These are phyloP conservation scores for Nannochloris sp. DNA, from an alignment of 139 green algal species.

Conservation along the genomic window DNA sequence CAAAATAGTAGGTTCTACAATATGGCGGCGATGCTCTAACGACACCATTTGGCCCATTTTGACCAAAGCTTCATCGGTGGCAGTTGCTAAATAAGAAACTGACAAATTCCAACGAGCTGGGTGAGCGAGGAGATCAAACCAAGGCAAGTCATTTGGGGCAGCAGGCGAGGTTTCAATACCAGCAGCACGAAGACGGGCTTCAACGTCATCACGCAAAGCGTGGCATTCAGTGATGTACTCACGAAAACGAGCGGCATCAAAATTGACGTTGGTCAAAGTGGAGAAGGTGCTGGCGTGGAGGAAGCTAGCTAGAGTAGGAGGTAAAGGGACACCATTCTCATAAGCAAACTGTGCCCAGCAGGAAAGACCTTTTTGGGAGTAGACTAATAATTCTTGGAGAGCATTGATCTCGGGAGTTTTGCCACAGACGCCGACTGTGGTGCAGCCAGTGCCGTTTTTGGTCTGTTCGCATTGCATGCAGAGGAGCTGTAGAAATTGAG, in stretches of 20 bases:
- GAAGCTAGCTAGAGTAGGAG: constrained; percentile 36
- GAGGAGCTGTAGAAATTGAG: no score
- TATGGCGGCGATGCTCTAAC: constrained; percentile 20
- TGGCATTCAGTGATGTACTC: constrained; percentile 2
- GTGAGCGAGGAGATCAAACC: constrained; percentile 35
- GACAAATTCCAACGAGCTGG: constrained; percentile 24
- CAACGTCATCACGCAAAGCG: neutral
- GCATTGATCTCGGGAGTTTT: constrained; percentile 55
- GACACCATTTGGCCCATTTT: constrained; percentile 41
- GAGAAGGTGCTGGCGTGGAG: constrained; percentile 43
- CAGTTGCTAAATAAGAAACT: constrained; percentile 2
- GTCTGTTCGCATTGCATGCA: no score
- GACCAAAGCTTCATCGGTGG: constrained; percentile 20
- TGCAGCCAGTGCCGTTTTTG: constrained; percentile 47
- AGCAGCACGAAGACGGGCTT: constrained; percentile 19
- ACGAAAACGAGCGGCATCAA: constrained; percentile 37
- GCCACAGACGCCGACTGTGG: constrained; percentile 50
- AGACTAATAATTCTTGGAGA: constrained; percentile 56
- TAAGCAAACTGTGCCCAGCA: constrained; percentile 27
- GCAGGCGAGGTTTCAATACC: neutral
- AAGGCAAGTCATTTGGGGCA: constrained; percentile 5
- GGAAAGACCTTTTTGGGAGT: constrained; percentile 36
- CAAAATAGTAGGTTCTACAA: constrained; percentile 14
- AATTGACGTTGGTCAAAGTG: constrained; percentile 72
- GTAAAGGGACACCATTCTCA: constrained; percentile 21